These are phyloP conservation scores for Chlamydomonas asymmetrica DNA, from an alignment of 139 green algal genomes.

Conservation along the genomic window DNA sequence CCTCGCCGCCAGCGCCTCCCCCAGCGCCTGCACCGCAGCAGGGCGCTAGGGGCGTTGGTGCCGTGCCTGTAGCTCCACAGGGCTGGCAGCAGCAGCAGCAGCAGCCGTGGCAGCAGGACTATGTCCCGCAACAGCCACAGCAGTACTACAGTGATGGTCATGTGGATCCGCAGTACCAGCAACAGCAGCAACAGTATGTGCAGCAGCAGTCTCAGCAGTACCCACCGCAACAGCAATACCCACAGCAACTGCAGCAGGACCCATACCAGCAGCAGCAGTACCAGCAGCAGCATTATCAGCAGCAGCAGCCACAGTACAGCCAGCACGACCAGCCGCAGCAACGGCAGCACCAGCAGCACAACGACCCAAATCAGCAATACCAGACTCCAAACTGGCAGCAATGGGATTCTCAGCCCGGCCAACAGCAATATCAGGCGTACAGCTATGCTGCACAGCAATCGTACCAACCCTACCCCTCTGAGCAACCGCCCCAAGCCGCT, in stretches of 20 bases:
- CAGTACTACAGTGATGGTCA: no score
- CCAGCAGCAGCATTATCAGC: constrained; percentile 3
- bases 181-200: background rate
- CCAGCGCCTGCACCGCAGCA: background rate
- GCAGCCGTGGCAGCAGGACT: background rate
- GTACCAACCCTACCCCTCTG: no score
- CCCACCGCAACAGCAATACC: background rate
- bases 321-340: no score
- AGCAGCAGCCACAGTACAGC: no score
- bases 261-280: background rate
- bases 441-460: no score
- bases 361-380: background rate
- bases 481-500: no score
- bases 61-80: background rate
- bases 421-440: no score
- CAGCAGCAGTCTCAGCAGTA: background rate
- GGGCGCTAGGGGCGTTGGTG: background rate
- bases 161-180: background rate
- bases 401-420: no score
- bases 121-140: background rate
- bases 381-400: no score
- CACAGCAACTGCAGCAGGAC: background rate
- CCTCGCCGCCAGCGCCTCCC: no score
- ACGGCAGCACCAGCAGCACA: background rate
- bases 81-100: background rate